Conservation (phyloP, 208 protist species). For the Porcisia deanei region DNA sequence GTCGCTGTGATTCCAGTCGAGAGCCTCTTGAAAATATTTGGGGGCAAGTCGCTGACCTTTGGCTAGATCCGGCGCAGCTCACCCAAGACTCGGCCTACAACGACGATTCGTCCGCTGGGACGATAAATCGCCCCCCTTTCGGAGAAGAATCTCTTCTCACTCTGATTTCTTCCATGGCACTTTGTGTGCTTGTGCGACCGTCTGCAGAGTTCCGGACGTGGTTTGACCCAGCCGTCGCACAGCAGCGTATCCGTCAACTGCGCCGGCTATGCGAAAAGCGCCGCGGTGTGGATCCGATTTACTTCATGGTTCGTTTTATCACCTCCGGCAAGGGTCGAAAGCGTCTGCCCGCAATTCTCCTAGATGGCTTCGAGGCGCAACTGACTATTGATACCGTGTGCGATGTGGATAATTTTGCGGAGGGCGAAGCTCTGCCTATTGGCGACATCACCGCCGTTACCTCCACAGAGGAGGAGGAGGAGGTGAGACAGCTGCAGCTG, state of each 20-base stretch:
- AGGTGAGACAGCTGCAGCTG: slow-evolving; percentile 1
- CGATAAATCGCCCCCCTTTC: slow-evolving; percentile 32
- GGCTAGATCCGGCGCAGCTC: slow-evolving; percentile 19
- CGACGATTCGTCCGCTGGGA: neutral
- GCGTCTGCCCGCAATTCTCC: slow-evolving; percentile 36
- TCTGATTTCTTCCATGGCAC: slow-evolving; percentile 37
- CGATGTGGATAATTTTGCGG: slow-evolving; percentile 34
- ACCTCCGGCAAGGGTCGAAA: slow-evolving; percentile 48
- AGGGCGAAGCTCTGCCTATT: slow-evolving; percentile 35
- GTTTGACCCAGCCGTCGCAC: slow-evolving; percentile 14
- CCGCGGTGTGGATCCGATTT: slow-evolving; percentile 45
- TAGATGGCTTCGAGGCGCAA: slow-evolving; percentile 38
- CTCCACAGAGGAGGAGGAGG: neutral
- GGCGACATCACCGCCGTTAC: slow-evolving; percentile 9
- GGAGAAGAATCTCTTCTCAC: slow-evolving; percentile 59
- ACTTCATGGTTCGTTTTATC: slow-evolving; percentile 50
- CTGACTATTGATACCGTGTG: slow-evolving; percentile 42
- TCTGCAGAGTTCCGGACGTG: slow-evolving; percentile 32
- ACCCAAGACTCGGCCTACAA: neutral
- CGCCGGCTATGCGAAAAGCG: slow-evolving; percentile 33
- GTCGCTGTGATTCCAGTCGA: neutral
- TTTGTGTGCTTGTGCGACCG: slow-evolving; percentile 36
- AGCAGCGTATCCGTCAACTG: slow-evolving; percentile 26
- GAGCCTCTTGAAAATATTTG: slow-evolving; percentile 13
- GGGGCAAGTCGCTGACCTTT: slow-evolving; percentile 23